Percentiles rank a stretch among this genome's conserved stretches.
phyloP scores from a whole-genome alignment of 768 basidiomycete species.

The Cyclocybe cylindracea region DNA sequence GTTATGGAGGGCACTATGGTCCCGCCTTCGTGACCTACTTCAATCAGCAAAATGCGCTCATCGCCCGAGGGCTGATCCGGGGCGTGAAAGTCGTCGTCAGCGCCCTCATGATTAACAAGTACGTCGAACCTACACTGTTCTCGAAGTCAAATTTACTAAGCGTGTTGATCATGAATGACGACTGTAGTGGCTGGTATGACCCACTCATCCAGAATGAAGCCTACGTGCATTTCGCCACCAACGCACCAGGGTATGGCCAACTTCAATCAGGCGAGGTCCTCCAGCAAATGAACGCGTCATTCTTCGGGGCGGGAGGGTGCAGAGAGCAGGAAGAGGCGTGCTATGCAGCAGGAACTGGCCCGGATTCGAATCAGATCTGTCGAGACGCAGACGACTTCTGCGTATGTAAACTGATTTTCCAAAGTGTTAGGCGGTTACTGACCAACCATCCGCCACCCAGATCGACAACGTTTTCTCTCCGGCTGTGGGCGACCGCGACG shows the following conservation, averaged over 20 bases:
- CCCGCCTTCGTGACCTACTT: conserved; percentile 67
- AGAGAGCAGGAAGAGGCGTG: conserved; percentile 56
- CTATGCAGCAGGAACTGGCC: conserved; percentile 50
- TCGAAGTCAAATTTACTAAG: background rate
- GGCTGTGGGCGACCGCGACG: conserved; percentile 53
- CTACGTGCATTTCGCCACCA: conserved; percentile 57
- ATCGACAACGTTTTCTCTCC: conserved; percentile 47
- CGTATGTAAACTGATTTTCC: conserved; percentile 32
- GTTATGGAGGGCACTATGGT: conserved; percentile 70
- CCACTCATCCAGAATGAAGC: conserved; percentile 64
- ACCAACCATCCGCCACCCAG: conserved; percentile 24
- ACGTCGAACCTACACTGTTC: background rate
- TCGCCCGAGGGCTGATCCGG: conserved; percentile 40
- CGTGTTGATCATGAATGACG: background rate
- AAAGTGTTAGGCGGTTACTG: background rate
- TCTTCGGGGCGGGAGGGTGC: conserved; percentile 51
- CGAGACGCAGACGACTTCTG: conserved; percentile 53
- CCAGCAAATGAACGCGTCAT: conserved; percentile 46
- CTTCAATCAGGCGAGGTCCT: conserved; percentile 51
- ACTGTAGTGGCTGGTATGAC: conserved; percentile 61
- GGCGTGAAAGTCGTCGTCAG: conserved; percentile 56
- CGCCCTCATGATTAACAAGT: conserved; percentile 68
- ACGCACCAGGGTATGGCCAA: conserved; percentile 69
- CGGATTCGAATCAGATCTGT: conserved; percentile 52
- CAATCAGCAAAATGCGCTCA: conserved; percentile 58